phyloP scores from a whole-genome alignment of 2,329 filamentous ascomycete genomes.

The Beauveria varroae region DNA sequence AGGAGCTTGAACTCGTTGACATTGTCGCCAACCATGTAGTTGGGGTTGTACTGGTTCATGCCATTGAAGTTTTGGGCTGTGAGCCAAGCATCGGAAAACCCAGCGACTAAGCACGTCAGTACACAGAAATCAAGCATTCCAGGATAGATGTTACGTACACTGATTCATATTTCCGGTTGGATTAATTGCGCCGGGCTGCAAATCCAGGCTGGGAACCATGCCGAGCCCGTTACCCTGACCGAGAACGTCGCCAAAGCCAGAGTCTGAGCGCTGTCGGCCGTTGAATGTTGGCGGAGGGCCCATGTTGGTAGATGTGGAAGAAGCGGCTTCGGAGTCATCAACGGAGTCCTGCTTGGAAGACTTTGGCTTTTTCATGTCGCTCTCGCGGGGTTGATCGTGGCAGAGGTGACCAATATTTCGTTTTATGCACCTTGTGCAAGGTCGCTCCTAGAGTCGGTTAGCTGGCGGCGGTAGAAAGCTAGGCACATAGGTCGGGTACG shows the following conservation, averaged over 20 bases:
- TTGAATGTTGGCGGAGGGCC: slow-evolving; percentile 41
- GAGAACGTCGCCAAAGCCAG: slow-evolving; percentile 22
- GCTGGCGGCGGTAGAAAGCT: slow-evolving; percentile 14
- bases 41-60: slow-evolving; percentile 88
- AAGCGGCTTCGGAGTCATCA: slow-evolving; percentile 44
- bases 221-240: slow-evolving; percentile 23
- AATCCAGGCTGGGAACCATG: slow-evolving; percentile 34
- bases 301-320: slow-evolving; percentile 48
- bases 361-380: slow-evolving; percentile 72
- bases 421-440: slow-evolving; percentile 96
- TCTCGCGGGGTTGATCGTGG: slow-evolving; percentile 92
- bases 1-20: slow-evolving; percentile 95
- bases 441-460: slow-evolving; percentile 62
- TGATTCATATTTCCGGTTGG: slow-evolving; percentile 54
- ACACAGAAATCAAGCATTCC: no score
- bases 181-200: slow-evolving; percentile 27
- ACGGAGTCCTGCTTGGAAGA: slow-evolving; percentile 56
- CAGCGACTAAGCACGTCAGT: slow-evolving; percentile 49
- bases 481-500: slow-evolving; percentile 30
- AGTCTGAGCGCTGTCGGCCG: slow-evolving; percentile 13
- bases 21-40: slow-evolving; percentile 89
- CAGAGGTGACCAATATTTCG: slow-evolving; percentile 97
- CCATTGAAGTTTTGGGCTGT: slow-evolving; percentile 79
- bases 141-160: slow-evolving; percentile 50
- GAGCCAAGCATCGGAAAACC: slow-evolving; percentile 77